Base-by-base conservation (phyloP, 495 filamentous ascomycete genomes). In the Friedmanniomyces endolithicus region DNA sequence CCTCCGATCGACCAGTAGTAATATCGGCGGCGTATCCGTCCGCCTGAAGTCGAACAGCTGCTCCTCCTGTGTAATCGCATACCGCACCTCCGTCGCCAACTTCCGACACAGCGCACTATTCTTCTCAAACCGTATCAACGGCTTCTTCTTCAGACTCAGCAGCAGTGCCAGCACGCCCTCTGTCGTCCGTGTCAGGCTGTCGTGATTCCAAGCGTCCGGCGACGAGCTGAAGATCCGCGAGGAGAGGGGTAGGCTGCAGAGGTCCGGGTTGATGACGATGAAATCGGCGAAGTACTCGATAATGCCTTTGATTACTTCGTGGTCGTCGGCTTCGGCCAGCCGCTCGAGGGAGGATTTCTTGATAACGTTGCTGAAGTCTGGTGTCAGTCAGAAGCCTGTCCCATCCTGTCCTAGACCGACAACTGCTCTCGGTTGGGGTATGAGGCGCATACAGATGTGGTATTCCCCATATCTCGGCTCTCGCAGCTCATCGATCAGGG, bases 391-490 rank as follows among this genome's bases (percentile, higher is more conserved):
- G 52, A 31, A 53, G 53, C 48, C 46, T 25, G 35, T 25, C 23
- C 57, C 52, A 31, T n/a, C n/a, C n/a, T n/a, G n/a, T n/a, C n/a
- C n/a, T 16, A 48, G 20, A 11, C 39, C 23, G n/a, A 12, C 50
- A 47, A 7, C 22, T 19, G 37, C 23, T 31, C 27, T 31, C 9
- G 27, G 27, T 34, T 40, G 9, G 33, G 29, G 25, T 23, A 39
- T 3, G 27, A 25, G 6, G 20, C 17, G 35, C 40, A 43, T 68
- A 80, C 78, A 96, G 50, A 98, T 81, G 61, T 94, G 78, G 70
- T 98, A 98, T 76, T 97, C 92, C 57, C 94, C 92, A 63, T 98
- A 98, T 64, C 92, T 95, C 19, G 92, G 94, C 52, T 95, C 90
- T 55, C 94, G 81, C 44, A 98, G 77, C 71, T 98, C 92, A 61